Percentiles rank a stretch among this genome's conserved stretches.
phyloP scores from a whole-genome alignment of 148 eudicot genomes.

The Linanthus parryae region DNA sequence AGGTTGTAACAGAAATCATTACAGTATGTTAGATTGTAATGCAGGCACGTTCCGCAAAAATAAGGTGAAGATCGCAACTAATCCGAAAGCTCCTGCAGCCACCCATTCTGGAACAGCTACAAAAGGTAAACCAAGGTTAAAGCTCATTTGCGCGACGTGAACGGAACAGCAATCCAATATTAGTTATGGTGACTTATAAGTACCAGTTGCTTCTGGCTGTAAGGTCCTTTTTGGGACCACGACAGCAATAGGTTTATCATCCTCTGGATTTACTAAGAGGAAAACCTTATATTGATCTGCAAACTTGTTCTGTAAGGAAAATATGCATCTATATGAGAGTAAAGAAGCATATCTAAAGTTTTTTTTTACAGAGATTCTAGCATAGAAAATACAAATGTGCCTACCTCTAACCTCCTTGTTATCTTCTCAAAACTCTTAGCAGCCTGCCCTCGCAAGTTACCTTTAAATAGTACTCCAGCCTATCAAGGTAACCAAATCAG shows the following conservation, averaged over 20 bases:
- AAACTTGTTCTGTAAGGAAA: slow-evolving; percentile 64
- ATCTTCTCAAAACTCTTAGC: slow-evolving; percentile 82
- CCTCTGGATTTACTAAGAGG: slow-evolving; percentile 88
- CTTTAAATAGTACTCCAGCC: slow-evolving; percentile 94
- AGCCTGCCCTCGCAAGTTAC: slow-evolving; percentile 84
- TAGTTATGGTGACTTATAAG: slow-evolving; percentile 9
- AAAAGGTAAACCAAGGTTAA: slow-evolving; percentile 20
- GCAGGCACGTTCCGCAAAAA: slow-evolving; percentile 94
- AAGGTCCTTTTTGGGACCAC: slow-evolving; percentile 87
- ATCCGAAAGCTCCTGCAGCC: slow-evolving; percentile 93
- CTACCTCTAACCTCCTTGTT: slow-evolving; percentile 73
- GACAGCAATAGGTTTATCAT: slow-evolving; percentile 97
- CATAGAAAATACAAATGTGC: slow-evolving; percentile 8
- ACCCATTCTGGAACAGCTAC: slow-evolving; percentile 97
- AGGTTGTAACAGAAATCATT: slow-evolving; percentile 17
- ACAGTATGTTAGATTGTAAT: slow-evolving; percentile 79
- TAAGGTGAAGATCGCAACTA: slow-evolving; percentile 90
- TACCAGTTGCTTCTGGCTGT: slow-evolving; percentile 94
- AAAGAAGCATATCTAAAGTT: slow-evolving; percentile 3
- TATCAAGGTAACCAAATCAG: slow-evolving; percentile 19
- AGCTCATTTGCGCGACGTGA: too few species aligned
- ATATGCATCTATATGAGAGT: not conserved
- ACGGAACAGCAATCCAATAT: too few species aligned
- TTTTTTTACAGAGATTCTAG: not conserved
- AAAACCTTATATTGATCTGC: slow-evolving; percentile 87